Conservation (phyloP, 306 rosid genomes). For the Vigna reflexopilosa region DNA sequence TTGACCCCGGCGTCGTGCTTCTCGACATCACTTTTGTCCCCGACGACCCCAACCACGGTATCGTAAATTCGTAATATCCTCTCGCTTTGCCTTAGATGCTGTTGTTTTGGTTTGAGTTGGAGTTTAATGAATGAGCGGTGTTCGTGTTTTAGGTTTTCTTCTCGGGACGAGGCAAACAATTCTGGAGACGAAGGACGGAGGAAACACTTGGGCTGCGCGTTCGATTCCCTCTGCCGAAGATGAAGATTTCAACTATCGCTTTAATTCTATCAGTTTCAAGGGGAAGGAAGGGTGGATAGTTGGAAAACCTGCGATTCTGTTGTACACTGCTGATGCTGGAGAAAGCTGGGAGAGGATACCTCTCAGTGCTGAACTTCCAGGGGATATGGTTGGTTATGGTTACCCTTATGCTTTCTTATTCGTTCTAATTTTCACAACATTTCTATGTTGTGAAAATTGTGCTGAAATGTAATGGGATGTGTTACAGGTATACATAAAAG, state of each 20-base stretch:
- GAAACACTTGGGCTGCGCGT: slow-evolving; percentile 84
- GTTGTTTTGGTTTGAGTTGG: neutral
- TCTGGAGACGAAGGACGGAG: slow-evolving; percentile 95
- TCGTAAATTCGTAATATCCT: neutral
- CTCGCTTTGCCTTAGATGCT: neutral
- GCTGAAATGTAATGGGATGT: neutral
- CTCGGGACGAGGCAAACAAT: slow-evolving; percentile 89
- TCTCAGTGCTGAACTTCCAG: slow-evolving; percentile 89
- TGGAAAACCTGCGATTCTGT: slow-evolving; percentile 87
- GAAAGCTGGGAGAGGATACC: slow-evolving; percentile 94
- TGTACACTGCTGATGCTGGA: slow-evolving; percentile 91
- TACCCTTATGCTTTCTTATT: neutral
- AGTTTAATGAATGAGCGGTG: neutral
- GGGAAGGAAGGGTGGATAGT: slow-evolving; percentile 98
- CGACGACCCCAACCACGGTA: slow-evolving; percentile 75
- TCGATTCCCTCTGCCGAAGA: slow-evolving; percentile 96
- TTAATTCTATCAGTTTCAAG: slow-evolving; percentile 87
- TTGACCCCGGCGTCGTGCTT: slow-evolving; percentile 96
- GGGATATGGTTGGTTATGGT: slow-evolving; percentile 71
- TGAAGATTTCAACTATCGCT: slow-evolving; percentile 93
- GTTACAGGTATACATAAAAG: slow-evolving; percentile 88
- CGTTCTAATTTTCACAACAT: neutral
- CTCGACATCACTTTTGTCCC: slow-evolving; percentile 96
- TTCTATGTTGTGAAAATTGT: neutral
- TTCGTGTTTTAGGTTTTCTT: slow-evolving; percentile 69